Base-by-base conservation (phyloP, 2,329 filamentous ascomycete genomes). In the Colletotrichum lupini region DNA sequence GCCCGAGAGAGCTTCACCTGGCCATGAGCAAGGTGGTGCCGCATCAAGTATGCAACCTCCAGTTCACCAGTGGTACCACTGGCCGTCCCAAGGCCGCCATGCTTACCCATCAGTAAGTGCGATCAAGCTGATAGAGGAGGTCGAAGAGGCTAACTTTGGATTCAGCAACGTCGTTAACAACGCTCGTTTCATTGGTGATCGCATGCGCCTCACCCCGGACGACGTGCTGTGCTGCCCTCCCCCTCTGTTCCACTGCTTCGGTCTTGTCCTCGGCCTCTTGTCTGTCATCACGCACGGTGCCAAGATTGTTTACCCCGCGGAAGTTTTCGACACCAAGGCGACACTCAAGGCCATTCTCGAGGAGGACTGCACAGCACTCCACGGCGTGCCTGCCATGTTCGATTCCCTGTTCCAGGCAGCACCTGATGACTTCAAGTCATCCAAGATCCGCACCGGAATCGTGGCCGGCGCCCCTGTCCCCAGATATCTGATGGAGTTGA, bases 311-410 rank as follows among this genome's bases (percentile, higher is more conserved):
- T 94, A 94, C 78, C 93, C 94, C 0, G 89, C 89, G 75, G 92
- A 95, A 77, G 90, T 92, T 0, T 96, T 96, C 78, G 92, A 94
- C 77, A 87, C 92, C 1, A 81, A 83, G 5, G 90, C 92, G 0
- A 92, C 92, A 2, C 85, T 95, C 42, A 86, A 86, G 56, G 92
- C 92, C 67, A 90, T 96, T 52, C 87, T 88, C 1, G 87, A 92
- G 65, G 92, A 94, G 79, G 84, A 85, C 58, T 93, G 92, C 80
- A 96, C 94, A 0, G 94, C 92, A 0, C 86, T 96, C 0, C 93
- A 95, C 79, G 94, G 94, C 42, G 94, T 96, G 0, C 94, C 94
- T 0, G 93, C 94, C 69, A 96, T 96, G 94, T 95, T 95, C 81
- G 93, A 95, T 79, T 91, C 91, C 0, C 82, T 90, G 2, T 85